These are phyloP conservation scores for Cucumis melo DNA, from an alignment of 306 rosid genomes.

Conservation along the genomic window DNA sequence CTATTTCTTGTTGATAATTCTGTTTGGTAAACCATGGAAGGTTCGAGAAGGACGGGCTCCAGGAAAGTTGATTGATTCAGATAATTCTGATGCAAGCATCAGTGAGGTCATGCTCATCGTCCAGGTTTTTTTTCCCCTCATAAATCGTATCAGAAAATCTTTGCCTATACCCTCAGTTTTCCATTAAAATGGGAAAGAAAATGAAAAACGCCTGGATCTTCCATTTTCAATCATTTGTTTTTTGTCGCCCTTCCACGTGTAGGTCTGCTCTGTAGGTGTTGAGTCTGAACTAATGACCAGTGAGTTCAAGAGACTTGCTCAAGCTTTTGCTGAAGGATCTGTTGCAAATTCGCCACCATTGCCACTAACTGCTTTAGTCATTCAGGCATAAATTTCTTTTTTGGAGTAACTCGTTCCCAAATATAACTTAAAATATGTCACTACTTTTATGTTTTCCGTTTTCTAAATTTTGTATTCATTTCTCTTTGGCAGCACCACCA, in stretches of 20 bases:
- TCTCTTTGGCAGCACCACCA: conserved; percentile 57
- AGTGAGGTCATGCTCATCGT: conserved; percentile 86
- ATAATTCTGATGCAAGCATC: conserved; percentile 31
- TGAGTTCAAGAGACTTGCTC: conserved; percentile 62
- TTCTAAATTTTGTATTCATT: conserved; percentile 1
- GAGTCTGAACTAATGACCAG: conserved; percentile 37
- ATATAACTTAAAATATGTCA: background rate
- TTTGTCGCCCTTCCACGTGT: conserved; percentile 2
- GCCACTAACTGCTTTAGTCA: conserved; percentile 67
- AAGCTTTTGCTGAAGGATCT: conserved; percentile 55
- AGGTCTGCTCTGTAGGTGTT: conserved; percentile 66
- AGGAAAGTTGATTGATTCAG: conserved; percentile 30
- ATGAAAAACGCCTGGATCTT: background rate
- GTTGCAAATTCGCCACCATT: conserved; percentile 38
- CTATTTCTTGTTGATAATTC: background rate
- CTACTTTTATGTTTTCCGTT: background rate
- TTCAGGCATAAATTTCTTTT: conserved; percentile 49
- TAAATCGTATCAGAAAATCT: background rate
- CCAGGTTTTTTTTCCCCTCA: conserved; percentile 29
- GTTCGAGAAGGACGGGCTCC: conserved; percentile 89
- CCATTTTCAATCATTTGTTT: background rate
- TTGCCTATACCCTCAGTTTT: background rate
- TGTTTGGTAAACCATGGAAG: conserved; percentile 20
- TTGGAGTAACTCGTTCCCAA: background rate
- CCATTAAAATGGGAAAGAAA: background rate